Conservation (phyloP, 345 rosid species). For the Aethionema arabicum region DNA sequence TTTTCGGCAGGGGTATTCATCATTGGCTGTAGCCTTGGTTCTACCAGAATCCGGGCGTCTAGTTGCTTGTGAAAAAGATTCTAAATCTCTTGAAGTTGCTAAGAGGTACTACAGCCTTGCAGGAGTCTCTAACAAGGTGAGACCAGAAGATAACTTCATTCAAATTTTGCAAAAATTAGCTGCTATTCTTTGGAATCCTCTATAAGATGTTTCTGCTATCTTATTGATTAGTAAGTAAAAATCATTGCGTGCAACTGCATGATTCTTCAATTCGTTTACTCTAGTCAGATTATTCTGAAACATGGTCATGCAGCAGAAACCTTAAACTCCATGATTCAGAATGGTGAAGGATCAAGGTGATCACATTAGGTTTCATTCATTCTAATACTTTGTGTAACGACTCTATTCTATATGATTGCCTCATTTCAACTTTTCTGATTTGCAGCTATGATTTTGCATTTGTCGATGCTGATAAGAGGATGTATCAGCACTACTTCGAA, state of each 20-base stretch:
- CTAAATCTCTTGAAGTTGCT: slow-evolving; percentile 68
- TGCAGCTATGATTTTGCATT: slow-evolving; percentile 94
- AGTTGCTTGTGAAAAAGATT: slow-evolving; percentile 92
- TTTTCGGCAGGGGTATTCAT: slow-evolving; percentile 74
- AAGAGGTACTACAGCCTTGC: slow-evolving; percentile 72
- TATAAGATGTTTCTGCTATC: neutral
- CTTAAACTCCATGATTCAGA: slow-evolving; percentile 58
- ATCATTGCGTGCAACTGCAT: slow-evolving; percentile 7
- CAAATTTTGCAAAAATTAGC: neutral
- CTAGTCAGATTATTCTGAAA: slow-evolving; percentile 59
- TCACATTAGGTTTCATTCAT: slow-evolving; percentile 18
- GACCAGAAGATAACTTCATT: neutral
- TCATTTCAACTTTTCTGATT: slow-evolving; percentile 9
- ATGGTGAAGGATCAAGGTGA: slow-evolving; percentile 81
- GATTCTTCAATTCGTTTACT: slow-evolving; percentile 23
- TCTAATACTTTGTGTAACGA: neutral
- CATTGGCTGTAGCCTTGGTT: slow-evolving; percentile 82
- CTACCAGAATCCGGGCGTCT: slow-evolving; percentile 75
- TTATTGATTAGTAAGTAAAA: neutral
- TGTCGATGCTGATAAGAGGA: slow-evolving; percentile 94
- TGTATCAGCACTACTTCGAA: slow-evolving; percentile 86
- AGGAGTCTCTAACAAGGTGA: slow-evolving; percentile 81
- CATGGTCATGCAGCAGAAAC: slow-evolving; percentile 75
- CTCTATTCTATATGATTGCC: slow-evolving; percentile 10
- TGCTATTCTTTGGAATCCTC: neutral